A percentile compares a stretch with the other conserved stretches of the same genome.
Evolutionary conservation across 1,139 yeast genomes (phyloP).

Genomic region (Lodderomyces oxycetoniae): DNA sequence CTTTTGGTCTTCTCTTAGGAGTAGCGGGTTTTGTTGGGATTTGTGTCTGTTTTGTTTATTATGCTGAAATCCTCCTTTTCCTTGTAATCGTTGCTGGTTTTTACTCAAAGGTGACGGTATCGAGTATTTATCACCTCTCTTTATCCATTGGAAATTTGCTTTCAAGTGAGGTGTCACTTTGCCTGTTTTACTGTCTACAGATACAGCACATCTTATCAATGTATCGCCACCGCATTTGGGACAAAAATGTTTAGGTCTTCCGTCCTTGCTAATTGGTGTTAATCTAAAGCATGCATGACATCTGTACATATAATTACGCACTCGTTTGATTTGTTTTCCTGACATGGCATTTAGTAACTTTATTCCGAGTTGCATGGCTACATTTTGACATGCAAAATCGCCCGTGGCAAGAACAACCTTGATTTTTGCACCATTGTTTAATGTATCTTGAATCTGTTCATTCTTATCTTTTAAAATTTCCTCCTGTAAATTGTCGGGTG

Average conservation of each 20-base stretch:
- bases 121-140: constrained; percentile 77
- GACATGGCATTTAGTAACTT: constrained; percentile 80
- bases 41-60: constrained; percentile 55
- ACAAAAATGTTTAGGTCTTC: constrained; percentile 81
- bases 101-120: constrained; percentile 70
- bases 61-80: constrained; percentile 72
- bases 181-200: constrained; percentile 76
- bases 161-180: constrained; percentile 85
- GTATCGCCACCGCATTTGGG: constrained; percentile 96
- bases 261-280: constrained; percentile 71
- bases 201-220: constrained; percentile 82
- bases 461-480: constrained; percentile 62
- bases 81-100: constrained; percentile 55
- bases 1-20: constrained; percentile 87
- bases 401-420: constrained; percentile 88
- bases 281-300: constrained; percentile 95
- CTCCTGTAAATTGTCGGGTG: constrained; percentile 75
- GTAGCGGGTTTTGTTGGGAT: constrained; percentile 46
- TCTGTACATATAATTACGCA: constrained; percentile 88
- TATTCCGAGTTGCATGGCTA: constrained; percentile 84
- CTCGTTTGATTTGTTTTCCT: constrained; percentile 79
- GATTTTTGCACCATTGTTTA: constrained; percentile 26
- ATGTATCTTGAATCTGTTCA: constrained; percentile 35
- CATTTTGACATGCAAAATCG: constrained; percentile 97
- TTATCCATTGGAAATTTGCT: constrained; percentile 90